Percentiles rank a stretch among this genome's conserved stretches.
Conservation (phyloP, 768 basidiomycete species). For the Mycena filopes region DNA sequence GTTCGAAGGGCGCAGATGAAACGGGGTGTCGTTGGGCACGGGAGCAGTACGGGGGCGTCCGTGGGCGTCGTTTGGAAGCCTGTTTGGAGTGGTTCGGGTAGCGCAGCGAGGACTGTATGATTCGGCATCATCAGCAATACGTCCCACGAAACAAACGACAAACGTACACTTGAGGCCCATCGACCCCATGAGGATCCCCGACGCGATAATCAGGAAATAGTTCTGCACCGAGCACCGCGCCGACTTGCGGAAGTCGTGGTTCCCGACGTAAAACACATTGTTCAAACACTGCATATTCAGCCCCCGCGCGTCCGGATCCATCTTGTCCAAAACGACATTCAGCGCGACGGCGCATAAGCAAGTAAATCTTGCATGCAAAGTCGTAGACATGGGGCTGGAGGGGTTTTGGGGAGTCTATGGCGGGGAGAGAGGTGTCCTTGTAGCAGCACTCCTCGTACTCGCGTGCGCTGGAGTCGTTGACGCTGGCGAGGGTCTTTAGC, state of each 20-base stretch:
- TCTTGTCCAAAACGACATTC: conserved; percentile 67
- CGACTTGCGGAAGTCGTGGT: conserved; percentile 81
- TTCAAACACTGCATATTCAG: conserved; percentile 77
- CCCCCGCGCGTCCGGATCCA: conserved; percentile 58
- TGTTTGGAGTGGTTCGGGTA: too few relatives aligned
- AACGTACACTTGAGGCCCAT: conserved; percentile 86
- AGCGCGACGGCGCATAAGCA: conserved; percentile 81
- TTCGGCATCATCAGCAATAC: conserved; percentile 4
- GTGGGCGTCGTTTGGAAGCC: too few relatives aligned
- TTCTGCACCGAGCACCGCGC: conserved; percentile 88
- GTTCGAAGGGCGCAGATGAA: too few relatives aligned
- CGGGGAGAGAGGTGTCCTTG: conserved; percentile 76
- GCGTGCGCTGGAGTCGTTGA: too few relatives aligned
- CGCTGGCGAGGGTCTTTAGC: conserved; percentile 63
- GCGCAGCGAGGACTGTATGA: conserved; percentile 88
- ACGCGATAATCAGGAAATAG: conserved; percentile 79
- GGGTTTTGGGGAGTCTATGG: conserved; percentile 65
- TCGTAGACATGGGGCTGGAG: conserved; percentile 92
- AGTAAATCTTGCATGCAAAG: conserved; percentile 83
- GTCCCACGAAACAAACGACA: not conserved
- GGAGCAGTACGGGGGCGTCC: too few relatives aligned
- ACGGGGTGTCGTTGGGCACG: too few relatives aligned
- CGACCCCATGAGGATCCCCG: conserved; percentile 80
- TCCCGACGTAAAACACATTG: conserved; percentile 81
- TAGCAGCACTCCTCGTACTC: too few relatives aligned